phyloP scores from a whole-genome alignment of 257 asterid species.

The Solanum lycopersicoides region DNA sequence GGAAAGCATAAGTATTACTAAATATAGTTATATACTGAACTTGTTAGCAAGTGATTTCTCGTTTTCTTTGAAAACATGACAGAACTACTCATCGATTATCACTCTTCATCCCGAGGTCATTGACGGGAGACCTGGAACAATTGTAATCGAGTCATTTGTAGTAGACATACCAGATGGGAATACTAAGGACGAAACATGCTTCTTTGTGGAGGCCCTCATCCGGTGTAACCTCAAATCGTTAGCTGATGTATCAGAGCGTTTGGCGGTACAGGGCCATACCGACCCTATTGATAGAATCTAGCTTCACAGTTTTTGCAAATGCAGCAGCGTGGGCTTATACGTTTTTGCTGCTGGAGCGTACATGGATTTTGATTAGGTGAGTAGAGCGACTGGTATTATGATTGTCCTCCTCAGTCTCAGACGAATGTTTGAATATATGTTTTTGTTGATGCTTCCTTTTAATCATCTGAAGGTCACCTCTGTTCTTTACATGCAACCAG shows the following conservation, averaged over 20 bases:
- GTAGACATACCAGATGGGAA: constrained; percentile 9
- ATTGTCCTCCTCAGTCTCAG: neutral
- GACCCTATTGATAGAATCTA: constrained; percentile 6
- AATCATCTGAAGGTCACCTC: neutral
- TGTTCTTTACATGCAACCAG: neutral
- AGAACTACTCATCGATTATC: constrained; percentile 5
- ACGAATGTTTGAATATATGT: neutral
- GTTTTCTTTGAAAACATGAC: neutral
- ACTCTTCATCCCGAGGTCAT: constrained; percentile 6
- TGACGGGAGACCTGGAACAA: constrained; percentile 9
- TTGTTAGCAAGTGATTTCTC: neutral
- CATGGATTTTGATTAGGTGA: constrained; percentile 1
- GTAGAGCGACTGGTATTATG: neutral
- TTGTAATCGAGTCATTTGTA: constrained; percentile 7
- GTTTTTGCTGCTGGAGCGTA: neutral
- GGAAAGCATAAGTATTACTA: neutral
- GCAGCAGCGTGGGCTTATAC: neutral
- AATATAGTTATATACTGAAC: neutral
- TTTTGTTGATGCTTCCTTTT: neutral
- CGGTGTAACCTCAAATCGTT: constrained; percentile 8
- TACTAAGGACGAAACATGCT: constrained; percentile 8
- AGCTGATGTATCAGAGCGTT: constrained; percentile 9
- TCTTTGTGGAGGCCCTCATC: constrained; percentile 12
- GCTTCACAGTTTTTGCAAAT: neutral
- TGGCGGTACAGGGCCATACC: constrained; percentile 7